Evolutionary conservation across 495 filamentous ascomycete species (phyloP), one percentile per base, ranked within the genome.

Genomic region (Terfezia boudieri): DNA sequence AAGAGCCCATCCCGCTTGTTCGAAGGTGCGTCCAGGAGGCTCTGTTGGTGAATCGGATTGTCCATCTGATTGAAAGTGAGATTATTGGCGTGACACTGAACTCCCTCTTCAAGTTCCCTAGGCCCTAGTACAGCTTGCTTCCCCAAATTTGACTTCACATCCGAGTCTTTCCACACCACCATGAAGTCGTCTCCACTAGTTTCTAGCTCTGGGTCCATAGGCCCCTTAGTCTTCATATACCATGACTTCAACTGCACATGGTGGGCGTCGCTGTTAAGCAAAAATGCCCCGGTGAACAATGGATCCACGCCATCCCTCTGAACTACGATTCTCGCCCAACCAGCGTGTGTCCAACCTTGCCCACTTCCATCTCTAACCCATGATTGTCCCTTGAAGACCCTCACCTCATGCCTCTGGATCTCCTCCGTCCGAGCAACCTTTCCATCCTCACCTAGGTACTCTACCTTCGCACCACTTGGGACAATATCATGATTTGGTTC

Each of bases 201-300:
- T 50, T 78, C 74, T 12, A 85, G 65, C 23, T 72, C 68, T n/a
- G 83, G 82, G 65, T 98, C 90, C n/a, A 80, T 69, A 1, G 66
- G 66, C 56, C 84, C 78, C 60, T 76, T 77, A 53, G 85, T 93
- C 59, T 77, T 73, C 61, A 76, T 72, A 61, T 90, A 98, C 38
- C 76, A 81, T 35, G 75, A 75, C 55, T 75, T 73, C 54, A 86
- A 72, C 59, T 94, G 86, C 26, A 98, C 71, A 68, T 98, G 89
- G 61, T 98, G 88, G 58, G 86, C 79, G 64, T 94, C 78, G 37
- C 80, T 73, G 58, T 78, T 64, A 16, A 96, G 66, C 50, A 81
- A 80, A 69, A 98, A 96, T 3, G 83, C 82, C 32, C 92, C 90
- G 67, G 94, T 84, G 58, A 98, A 96, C 8, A 94, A 67, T 26